Conservation (phyloP, 306 rosid genomes). For the Prunus salicina region DNA sequence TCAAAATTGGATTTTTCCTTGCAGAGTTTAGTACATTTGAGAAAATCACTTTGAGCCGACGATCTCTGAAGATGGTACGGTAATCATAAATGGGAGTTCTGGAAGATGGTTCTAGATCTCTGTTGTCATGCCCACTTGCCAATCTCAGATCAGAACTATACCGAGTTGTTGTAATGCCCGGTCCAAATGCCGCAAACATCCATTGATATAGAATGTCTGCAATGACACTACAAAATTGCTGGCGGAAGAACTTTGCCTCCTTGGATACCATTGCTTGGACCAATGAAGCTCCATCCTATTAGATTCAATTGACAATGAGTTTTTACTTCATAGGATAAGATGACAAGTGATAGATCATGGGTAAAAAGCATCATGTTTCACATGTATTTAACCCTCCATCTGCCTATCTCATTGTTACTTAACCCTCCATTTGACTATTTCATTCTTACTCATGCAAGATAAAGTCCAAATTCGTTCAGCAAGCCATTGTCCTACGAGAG, state of each 20-base stretch:
- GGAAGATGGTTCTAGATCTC: slow-evolving; percentile 46
- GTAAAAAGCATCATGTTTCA: slow-evolving; percentile 16
- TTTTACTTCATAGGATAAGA: slow-evolving; percentile 3
- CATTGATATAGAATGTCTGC: slow-evolving; percentile 63
- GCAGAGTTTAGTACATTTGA: slow-evolving; percentile 55
- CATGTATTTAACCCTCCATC: background rate
- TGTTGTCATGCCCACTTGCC: slow-evolving; percentile 44
- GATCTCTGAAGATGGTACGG: slow-evolving; percentile 56
- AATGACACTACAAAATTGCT: slow-evolving; percentile 55
- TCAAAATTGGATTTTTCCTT: slow-evolving; percentile 49
- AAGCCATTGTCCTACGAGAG: too few relatives aligned
- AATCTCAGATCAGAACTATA: slow-evolving; percentile 34
- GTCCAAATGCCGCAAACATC: slow-evolving; percentile 50
- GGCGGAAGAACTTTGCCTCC: slow-evolving; percentile 65
- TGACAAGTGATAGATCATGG: background rate
- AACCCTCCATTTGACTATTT: background rate
- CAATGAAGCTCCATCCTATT: slow-evolving; percentile 85
- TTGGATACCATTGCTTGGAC: slow-evolving; percentile 70
- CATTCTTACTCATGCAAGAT: background rate
- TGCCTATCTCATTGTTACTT: background rate
- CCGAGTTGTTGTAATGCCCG: slow-evolving; percentile 36
- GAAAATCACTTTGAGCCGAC: slow-evolving; percentile 71
- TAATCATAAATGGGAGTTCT: slow-evolving; percentile 40
- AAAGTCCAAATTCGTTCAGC: background rate
- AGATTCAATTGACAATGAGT: slow-evolving; percentile 30